A percentile compares a stretch with the other conserved stretches of the same genome.
These are phyloP conservation scores for Copromyces sp. DNA, from an alignment of 495 filamentous ascomycete genomes.

Conservation along the genomic window DNA sequence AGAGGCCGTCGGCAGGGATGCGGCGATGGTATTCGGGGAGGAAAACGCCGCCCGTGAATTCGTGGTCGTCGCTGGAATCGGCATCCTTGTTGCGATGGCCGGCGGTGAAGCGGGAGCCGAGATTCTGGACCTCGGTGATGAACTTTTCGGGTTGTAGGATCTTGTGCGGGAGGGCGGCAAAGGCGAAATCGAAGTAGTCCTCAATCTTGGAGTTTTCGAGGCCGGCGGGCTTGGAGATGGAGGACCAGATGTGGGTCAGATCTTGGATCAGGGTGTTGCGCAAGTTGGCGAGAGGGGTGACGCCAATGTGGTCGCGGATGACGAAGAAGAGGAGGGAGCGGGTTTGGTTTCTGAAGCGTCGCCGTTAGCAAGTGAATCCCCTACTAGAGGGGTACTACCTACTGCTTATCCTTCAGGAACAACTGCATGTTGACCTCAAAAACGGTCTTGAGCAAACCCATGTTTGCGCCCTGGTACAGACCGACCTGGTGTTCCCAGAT, in stretches of 20 bases:
- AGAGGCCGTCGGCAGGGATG: conserved; percentile 92
- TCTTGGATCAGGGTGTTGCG: conserved; percentile 85
- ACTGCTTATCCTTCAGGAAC: conserved; percentile 90
- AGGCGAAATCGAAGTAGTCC: conserved; percentile 98
- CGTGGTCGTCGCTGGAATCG: conserved; percentile 56
- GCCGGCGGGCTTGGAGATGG: conserved; percentile 80
- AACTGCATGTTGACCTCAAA: conserved; percentile 97
- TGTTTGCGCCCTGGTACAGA: conserved; percentile 95
- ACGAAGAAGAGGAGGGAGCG: conserved; percentile 96
- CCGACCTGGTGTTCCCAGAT: conserved; percentile 99
- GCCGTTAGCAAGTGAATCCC: conserved; percentile 14
- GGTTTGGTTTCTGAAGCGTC: conserved; percentile 58
- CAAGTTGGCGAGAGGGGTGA: conserved; percentile 78
- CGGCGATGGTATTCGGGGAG: conserved; percentile 89
- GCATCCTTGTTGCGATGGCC: conserved; percentile 41
- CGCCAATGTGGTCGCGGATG: conserved; percentile 90
- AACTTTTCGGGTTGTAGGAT: conserved; percentile 94
- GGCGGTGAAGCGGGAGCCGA: conserved; percentile 71
- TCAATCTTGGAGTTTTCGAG: conserved; percentile 82
- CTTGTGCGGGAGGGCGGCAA: conserved; percentile 92
- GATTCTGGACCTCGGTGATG: conserved; percentile 62
- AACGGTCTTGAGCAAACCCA: conserved; percentile 95
- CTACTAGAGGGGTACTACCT: conserved; percentile 19
- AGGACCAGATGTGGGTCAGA: conserved; percentile 80
- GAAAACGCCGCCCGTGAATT: conserved; percentile 68